These are phyloP conservation scores for Aspergillus nomiae DNA, from an alignment of 2,329 filamentous ascomycete genomes.

Conservation along the genomic window DNA sequence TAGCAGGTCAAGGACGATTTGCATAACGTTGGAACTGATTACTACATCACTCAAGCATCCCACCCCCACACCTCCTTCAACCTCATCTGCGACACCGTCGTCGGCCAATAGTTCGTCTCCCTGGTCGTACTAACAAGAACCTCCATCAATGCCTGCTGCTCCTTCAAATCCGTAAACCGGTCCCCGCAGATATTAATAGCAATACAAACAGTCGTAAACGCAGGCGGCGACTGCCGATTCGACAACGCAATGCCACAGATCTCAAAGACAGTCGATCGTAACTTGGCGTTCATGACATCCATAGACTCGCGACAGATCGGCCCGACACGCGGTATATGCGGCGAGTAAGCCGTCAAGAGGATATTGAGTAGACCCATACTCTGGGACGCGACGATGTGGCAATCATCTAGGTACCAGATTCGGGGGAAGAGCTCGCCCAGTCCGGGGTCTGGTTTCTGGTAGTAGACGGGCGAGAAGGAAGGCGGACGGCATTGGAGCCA, in stretches of 20 bases:
- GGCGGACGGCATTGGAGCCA: neutral
- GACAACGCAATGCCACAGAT: conserved; percentile 24
- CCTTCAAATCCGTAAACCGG: neutral
- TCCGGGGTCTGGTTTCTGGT: neutral
- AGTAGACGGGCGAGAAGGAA: neutral
- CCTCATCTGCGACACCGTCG: neutral
- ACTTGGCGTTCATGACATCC: conserved; percentile 4
- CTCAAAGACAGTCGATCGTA: conserved; percentile 15
- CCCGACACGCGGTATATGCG: neutral
- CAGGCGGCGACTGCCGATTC: conserved; percentile 20
- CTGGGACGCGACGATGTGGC: neutral
- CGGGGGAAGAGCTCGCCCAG: neutral
- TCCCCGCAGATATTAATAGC: neutral
- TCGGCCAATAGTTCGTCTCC: neutral
- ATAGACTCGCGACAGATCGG: neutral
- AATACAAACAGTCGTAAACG: conserved; percentile 11
- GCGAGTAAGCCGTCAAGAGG: neutral
- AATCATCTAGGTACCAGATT: neutral
- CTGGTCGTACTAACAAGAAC: neutral
- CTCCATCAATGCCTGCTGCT: neutral
- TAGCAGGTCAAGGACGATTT: too few relatives aligned
- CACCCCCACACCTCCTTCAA: neutral
- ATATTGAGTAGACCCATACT: neutral
- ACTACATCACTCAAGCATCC: neutral
- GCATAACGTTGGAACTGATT: too few relatives aligned